Percentiles rank a stretch among this genome's conserved stretches.
phyloP scores from a whole-genome alignment of 176 grass and related monocot species.

The Oryza australiensis region DNA sequence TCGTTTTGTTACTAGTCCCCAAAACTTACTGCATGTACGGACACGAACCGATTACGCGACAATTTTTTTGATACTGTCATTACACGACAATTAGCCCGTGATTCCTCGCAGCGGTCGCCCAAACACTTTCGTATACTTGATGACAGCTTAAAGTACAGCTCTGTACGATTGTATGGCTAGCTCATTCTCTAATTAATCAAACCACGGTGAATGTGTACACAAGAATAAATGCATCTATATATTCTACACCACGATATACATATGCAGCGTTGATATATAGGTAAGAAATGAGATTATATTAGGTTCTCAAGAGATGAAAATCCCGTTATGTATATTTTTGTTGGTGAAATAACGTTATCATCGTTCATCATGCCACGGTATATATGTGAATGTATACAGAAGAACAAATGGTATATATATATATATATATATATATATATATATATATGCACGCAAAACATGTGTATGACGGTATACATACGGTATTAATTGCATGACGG shows the following conservation, averaged over 20 bases:
- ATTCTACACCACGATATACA: no score
- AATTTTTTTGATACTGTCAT: neutral
- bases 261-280: no score
- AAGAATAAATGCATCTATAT: neutral
- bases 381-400: neutral
- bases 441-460: neutral
- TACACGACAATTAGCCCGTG: constrained; percentile 9
- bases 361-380: no score
- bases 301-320: no score
- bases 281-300: no score
- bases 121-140: neutral
- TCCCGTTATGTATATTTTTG: no score
- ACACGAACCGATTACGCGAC: neutral
- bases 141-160: neutral
- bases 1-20: neutral
- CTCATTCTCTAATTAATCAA: neutral
- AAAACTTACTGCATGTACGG: neutral
- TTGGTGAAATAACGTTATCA: no score
- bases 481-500: neutral
- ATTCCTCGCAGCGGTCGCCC: neutral
- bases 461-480: neutral
- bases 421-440: neutral
- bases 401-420: neutral
- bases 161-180: neutral
- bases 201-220: neutral